Base-by-base conservation (phyloP, 805 yeast genomes). In the Candida schatavii region DNA sequence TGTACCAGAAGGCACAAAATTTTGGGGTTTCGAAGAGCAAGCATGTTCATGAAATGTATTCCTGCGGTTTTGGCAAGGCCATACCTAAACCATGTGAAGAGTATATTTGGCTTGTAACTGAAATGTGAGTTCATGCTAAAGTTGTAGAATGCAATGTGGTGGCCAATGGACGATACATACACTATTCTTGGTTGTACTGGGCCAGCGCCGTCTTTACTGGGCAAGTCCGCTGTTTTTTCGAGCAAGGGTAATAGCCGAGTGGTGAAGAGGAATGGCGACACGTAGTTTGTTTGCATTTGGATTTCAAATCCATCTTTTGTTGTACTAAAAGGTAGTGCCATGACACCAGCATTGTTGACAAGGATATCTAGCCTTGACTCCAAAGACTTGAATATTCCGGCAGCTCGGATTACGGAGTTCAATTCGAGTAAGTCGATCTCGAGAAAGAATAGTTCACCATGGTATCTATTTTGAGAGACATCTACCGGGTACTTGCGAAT, bases 31-130 rank as follows among this genome's bases (percentile, higher is more conserved):
- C 81, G 73, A 28, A 78, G 66, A 0, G 91, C 77, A 18, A 88
- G 61, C 58, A 80, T 70, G 50, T 79, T 79, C 53, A 80, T 75
- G 53, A 80, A 77, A 51, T 88, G 96, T 34, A 87, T 86, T 0
- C 86, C 85, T 0, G 85, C 83, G 0, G 85, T 78, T 55, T 88
- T 88, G 11, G 93, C 86, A 61, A 79, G 62, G 0, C 87, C 88
- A 52, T 85, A 88, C 37, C 96, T 65, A 43, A 85, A 67, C 86
- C 89, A 83, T 0, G 91, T 81, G 60, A 84, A 88, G 1, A 85
- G 30, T 33, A 83, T 69, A 50, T 82, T 77, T 2, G 96, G 96
- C 29, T 55, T 55, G 52, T 72, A 73, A 46, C 83, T 71, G 59
- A 81, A 81, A 17, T 68, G 64, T 41, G 68, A 62, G 40, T 66